Evolutionary conservation across 164 flowering plant species (phyloP), one percentile per base, ranked within the genome.

Genomic region (Annona cherimola): DNA sequence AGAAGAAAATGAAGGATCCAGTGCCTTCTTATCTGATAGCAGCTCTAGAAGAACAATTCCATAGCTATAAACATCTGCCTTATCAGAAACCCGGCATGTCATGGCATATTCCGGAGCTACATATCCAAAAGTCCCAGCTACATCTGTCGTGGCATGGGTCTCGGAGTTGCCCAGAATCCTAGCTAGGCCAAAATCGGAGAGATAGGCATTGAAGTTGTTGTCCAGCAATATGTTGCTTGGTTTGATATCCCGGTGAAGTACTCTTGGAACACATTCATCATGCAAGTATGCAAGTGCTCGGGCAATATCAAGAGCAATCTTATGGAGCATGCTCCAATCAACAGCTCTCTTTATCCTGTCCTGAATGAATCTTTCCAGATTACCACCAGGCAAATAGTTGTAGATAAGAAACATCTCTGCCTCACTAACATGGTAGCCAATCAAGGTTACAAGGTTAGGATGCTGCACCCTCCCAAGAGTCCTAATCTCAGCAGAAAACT

Each of bases 71-170:
- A 93, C 97, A 80, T 93, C 98, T 0, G 94, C 93, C 80, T 93
- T 93, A 57, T 93, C 98, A 55, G 97, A 91, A 59, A 93, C 98
- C 12, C 97, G 92, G 74, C 98, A 93, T 18, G 98, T 92, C 96
- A 92, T 86, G 20, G 96, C 98, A 76, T 92, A 92, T 60, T 92
- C 98, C 0, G 98, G 98, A 35, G 98, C 98, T 7, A 93, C 96
- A 71, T 93, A 93, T 5, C 98, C 98, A 76, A 91, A 93, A 3
- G 98, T 93, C 61, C 98, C 98, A 6, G 98, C 98, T 4, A 93
- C 98, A 43, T 92, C 97, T 0, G 98, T 93, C 4, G 98, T 93
- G 1, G 98, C 98, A 84, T 93, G 98, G n/a, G 98, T 93, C 81
- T 93, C 98, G 26, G 98, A 89, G 57, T 90, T 87, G n/a, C 98